Base-by-base conservation (phyloP, 768 basidiomycete genomes). In the Crucibulum laeve region DNA sequence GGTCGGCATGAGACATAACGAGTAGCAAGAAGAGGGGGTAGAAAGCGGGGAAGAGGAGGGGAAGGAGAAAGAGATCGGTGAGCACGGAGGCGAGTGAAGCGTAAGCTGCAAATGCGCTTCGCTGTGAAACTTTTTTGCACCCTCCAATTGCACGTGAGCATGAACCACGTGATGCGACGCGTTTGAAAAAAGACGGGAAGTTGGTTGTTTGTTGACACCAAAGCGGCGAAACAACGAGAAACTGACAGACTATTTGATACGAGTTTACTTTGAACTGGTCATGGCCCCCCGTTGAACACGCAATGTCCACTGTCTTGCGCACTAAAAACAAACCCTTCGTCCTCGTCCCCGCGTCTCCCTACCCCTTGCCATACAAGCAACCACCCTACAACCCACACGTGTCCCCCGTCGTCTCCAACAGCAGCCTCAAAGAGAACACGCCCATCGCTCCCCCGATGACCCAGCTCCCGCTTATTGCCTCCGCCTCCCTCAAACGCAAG, bases 1-100 rank as follows among this genome's bases (percentile, higher is more conserved):
- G 92, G 69, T 95, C 92, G 57, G 89, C 87, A 67, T 86, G 83
- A 25, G 91, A 79, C 91, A 92, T 92, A 58, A 48, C 25, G 25
- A 39, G 42, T 35, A 22, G n/a, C 41, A 46, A 43, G 25, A 32
- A 47, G 50, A 49, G 46, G 47, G 42, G n/a, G n/a, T n/a, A 21
- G 25, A 7, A 25, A 33, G 43, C 43, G 40, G 40, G 19, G 23
- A 19, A 18, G 15, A 34, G 46, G 49, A 41, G 48, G 42, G 45
- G 40, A 53, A 43, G 35, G 44, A 47, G 43, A 33, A 26, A 32
- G 47, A 40, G 26, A 28, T 43, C 28, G 21, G 23, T 35, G 13
- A 25, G 24, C n/a, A 38, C 33, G 42, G 40, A 23, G 46, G 30
- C 41, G 42, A 32, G 43, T 46, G 45, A 49, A 51, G 38, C 43